Base-by-base conservation (phyloP, 2,329 filamentous ascomycete genomes). In the Zalaria obscura region DNA sequence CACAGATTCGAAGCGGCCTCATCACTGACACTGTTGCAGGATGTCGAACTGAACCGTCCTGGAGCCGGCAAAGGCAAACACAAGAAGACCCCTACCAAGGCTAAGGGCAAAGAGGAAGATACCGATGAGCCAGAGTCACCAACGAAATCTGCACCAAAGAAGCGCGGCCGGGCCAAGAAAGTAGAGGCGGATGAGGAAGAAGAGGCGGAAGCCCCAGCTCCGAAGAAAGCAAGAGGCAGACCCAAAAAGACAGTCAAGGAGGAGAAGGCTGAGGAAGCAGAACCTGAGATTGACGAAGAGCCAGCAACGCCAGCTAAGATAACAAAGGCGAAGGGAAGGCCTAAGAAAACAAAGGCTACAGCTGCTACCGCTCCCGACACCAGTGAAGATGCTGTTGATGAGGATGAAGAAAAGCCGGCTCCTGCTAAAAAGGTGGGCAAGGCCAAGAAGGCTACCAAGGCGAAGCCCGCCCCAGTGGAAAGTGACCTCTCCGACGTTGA, bases 21-120 rank as follows among this genome's bases (percentile, higher is more conserved):
- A 9, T 42, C 44, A 34, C 50, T 55, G 39, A 52, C 42, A 18
- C 27, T 25, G 39, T 4, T 18, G 10, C 50, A 91, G 83, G 84
- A 93, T 49, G 66, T 75, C 3, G 80, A 83, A 54, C 73, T 76
- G 63, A 93, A 91, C 56, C 69, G 73, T 18, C 78, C 75, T 3
- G 82, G 82, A 10, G 67, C 70, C 52, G 71, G 29, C 29, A 65
- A 45, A 25, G 39, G 39, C 7, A 39, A n/a, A 25, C 80, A 81
- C 25, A 83, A 82, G 54, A 76, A 75, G 25, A 47, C 52, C 9
- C 50, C 50, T 35, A 42, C 43, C 38, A 52, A 56, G 27, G 52
- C 54, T n/a, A 49, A 43, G 48, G 36, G 60, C 51, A 48, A 57
- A 56, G 44, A 58, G 60, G 48, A 56, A 54, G 40, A 32, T 32